Base-by-base conservation (phyloP, 2,329 filamentous ascomycete genomes). In the Talaromyces funiculosus region DNA sequence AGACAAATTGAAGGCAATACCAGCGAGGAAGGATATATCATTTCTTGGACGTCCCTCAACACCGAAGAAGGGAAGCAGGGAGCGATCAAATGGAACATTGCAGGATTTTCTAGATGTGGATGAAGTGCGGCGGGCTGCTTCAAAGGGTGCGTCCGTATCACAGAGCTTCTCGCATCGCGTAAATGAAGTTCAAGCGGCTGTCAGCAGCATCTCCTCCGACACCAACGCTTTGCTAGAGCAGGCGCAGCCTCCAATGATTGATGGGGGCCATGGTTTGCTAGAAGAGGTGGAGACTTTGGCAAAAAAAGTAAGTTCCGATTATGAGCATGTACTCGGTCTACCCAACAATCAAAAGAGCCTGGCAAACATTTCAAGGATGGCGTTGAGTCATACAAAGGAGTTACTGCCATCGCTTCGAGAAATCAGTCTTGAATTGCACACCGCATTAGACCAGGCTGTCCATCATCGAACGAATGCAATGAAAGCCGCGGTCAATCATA, bases 231-330 rank as follows among this genome's bases (percentile, higher is more conserved):
- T 78, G 53, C 63, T 76, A 29, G 70, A 73, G 33, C 69, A 72
- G 24, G 66, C 69, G 78, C 65, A 79, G 71, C 61, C 83, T 81
- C 53, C 88, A 81, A 22, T 82, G 5, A 71, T 86, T 51, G 81
- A 85, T 53, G 89, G 92, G 65, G 82, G 88, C 4, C 75, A 79
- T 22, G 86, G 88, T 63, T 78, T 96, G 6, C 80, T 94, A 54
- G 84, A 91, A 63, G 94, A 97, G 71, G 91, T 97, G 45, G 88
- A 93, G 70, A 88, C 90, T 0, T 82, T 97, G 59, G 87, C 87
- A 56, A 91, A 86, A 68, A 97, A 97, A 75, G 89, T 99, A 54
- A 86, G 87, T 53, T 90, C 88, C 5, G 94, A 97, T 73, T 90
- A 91, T 69, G 88, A 92, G 66, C 87, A 90, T 65, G 85, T 91